A percentile compares a stretch with the other conserved stretches of the same genome.
These are phyloP conservation scores for Ophiocordyceps sinensis DNA, from an alignment of 2,329 filamentous ascomycete genomes.

Conservation along the genomic window DNA sequence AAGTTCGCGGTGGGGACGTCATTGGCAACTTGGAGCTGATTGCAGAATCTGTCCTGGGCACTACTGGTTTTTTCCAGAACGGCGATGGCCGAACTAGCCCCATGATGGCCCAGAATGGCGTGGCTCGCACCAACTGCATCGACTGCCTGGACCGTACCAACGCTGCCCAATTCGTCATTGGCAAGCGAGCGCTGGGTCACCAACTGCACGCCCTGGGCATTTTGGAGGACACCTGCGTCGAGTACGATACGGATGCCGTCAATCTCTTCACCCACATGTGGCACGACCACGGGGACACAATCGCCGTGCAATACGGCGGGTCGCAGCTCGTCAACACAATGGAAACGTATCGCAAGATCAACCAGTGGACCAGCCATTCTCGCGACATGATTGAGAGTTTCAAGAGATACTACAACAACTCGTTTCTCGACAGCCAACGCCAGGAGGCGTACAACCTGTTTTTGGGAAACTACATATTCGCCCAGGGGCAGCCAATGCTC, in stretches of 20 bases:
- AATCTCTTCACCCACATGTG: conserved; percentile 98
- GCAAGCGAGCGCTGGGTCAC: conserved; percentile 81
- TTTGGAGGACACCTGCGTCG: conserved; percentile 60
- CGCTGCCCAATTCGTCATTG: conserved; percentile 94
- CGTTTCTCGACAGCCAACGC: conserved; percentile 90
- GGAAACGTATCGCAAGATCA: conserved; percentile 98
- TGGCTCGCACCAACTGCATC: conserved; percentile 93
- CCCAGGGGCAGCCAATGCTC: conserved; percentile 79
- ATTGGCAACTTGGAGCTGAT: conserved; percentile 84
- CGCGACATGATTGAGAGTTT: conserved; percentile 99
- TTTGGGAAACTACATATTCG: conserved; percentile 86
- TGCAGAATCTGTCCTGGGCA: conserved; percentile 70
- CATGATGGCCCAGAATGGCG: conserved; percentile 67
- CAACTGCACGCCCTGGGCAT: conserved; percentile 88
- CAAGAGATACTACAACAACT: conserved; percentile 98
- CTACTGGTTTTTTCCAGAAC: conserved; percentile 91
- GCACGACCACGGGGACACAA: conserved; percentile 94
- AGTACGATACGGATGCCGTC: conserved; percentile 90
- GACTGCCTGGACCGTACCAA: conserved; percentile 96
- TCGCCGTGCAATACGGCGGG: conserved; percentile 93
- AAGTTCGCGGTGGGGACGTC: conserved; percentile 82
- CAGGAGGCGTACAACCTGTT: conserved; percentile 98
- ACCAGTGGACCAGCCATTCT: conserved; percentile 96
- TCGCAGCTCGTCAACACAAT: conserved; percentile 98
- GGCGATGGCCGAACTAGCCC: conserved; percentile 55